phyloP scores from a whole-genome alignment of 2,329 filamentous ascomycete genomes.

The Colletotrichum sp. region DNA sequence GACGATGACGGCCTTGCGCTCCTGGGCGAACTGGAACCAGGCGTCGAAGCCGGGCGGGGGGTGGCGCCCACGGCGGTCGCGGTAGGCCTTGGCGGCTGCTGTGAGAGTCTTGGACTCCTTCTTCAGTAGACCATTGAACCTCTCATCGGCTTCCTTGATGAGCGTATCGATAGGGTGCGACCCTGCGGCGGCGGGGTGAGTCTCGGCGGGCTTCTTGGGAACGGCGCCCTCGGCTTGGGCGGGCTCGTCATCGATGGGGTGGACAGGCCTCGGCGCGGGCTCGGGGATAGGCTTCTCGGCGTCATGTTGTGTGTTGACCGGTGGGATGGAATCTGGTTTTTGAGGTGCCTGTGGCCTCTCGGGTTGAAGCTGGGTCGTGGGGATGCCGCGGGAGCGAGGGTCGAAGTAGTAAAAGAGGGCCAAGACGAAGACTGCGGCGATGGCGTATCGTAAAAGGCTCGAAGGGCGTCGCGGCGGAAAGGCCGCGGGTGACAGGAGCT shows the following conservation, averaged over 20 bases:
- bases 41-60: constrained; percentile 54
- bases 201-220: constrained; percentile 19
- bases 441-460: constrained; percentile 65
- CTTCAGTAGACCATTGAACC: constrained; percentile 41
- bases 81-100: constrained; percentile 50
- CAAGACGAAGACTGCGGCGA: constrained; percentile 63
- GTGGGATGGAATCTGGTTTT: constrained; percentile 18
- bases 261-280: neutral
- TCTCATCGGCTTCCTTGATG: constrained; percentile 42
- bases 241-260: neutral
- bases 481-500: constrained; percentile 38
- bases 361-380: neutral
- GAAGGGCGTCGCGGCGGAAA: constrained; percentile 49
- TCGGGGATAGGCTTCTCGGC: constrained; percentile 10
- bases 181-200: neutral
- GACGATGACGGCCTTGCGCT: constrained; percentile 46
- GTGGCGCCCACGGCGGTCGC: constrained; percentile 50
- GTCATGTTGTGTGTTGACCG: constrained; percentile 8
- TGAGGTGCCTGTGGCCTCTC: constrained; percentile 15
- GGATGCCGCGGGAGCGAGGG: constrained; percentile 11
- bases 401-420: constrained; percentile 35
- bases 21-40: constrained; percentile 50
- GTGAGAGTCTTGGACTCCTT: constrained; percentile 47
- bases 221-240: neutral
- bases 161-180: constrained; percentile 51